Evolutionary conservation across 768 basidiomycete species (phyloP).

Genomic region (Boletus tomentosulus): DNA sequence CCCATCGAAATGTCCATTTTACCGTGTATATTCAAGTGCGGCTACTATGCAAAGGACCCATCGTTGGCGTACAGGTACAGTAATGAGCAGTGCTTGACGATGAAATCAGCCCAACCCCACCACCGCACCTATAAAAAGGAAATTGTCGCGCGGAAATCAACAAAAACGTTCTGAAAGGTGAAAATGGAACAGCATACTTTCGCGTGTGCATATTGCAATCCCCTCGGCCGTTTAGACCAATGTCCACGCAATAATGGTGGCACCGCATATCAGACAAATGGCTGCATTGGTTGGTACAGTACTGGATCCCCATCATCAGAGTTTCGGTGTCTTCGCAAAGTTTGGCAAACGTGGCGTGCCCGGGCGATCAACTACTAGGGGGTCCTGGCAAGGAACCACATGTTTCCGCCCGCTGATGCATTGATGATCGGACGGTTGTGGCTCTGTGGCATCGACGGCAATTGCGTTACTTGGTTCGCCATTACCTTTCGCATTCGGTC

Average conservation of each 20-base stretch:
- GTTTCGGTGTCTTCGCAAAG: no score
- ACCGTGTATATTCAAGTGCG: conserved; percentile 92
- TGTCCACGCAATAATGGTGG: conserved; percentile 84
- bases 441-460: no score
- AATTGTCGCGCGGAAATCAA: no score
- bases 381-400: no score
- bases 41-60: conserved; percentile 84
- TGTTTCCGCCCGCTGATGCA: no score
- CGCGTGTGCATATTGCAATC: conserved; percentile 96
- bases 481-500: no score
- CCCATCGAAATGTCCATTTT: conserved; percentile 91
- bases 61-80: conserved; percentile 84
- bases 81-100: conserved; percentile 88
- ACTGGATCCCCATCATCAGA: conserved; percentile 20
- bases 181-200: conserved; percentile 59
- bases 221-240: conserved; percentile 53
- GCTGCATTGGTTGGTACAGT: conserved; percentile 83
- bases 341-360: no score
- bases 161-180: background rate
- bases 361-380: no score
- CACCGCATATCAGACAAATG: conserved; percentile 87
- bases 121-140: conserved; percentile 66
- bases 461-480: no score
- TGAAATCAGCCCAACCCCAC: conserved; percentile 80
- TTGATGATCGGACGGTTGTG: no score